A percentile compares a stretch with the other conserved stretches of the same genome.
Evolutionary conservation across 116 monocot genomes (phyloP).

Genomic region (Papilionanthe hybrid): DNA sequence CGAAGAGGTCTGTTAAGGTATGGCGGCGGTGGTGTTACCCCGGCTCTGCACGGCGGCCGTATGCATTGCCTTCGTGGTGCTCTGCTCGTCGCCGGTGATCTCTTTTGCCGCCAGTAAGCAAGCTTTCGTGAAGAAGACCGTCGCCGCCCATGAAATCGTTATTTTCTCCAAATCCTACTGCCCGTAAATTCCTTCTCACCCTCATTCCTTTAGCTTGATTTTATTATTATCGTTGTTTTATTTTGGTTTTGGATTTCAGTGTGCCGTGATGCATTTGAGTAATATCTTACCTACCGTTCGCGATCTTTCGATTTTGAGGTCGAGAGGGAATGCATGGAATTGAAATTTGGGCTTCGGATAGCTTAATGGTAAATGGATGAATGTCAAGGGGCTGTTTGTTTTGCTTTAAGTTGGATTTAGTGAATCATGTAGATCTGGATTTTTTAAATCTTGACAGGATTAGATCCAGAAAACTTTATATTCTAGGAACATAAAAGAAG

Average conservation of each 20-base stretch:
- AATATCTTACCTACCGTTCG: background rate
- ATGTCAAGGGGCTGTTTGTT: no score
- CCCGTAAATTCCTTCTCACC: constrained; percentile 35
- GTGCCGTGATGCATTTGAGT: background rate
- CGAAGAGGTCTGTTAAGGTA: constrained; percentile 11
- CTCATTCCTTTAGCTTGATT: background rate
- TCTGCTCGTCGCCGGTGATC: constrained; percentile 3
- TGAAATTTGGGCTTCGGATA: background rate
- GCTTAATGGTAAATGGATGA: no score
- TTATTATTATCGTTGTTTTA: background rate
- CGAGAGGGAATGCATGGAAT: background rate
- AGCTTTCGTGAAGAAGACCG: constrained; percentile 56
- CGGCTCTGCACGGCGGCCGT: constrained; percentile 20
- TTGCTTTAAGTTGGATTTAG: no score
- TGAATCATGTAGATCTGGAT: no score
- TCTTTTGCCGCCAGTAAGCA: constrained; percentile 24
- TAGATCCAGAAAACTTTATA: no score
- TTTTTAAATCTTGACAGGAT: no score
- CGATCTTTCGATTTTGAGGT: background rate
- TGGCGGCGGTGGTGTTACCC: constrained; percentile 10
- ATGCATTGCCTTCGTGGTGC: constrained; percentile 21
- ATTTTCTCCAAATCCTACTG: constrained; percentile 92
- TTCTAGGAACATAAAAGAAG: no score
- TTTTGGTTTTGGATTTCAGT: background rate
- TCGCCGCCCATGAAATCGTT: constrained; percentile 55